Percentiles rank a stretch among this genome's conserved stretches.
These are phyloP conservation scores for Opeltia flavorubescens DNA, from an alignment of 495 filamentous ascomycete genomes.

Conservation along the genomic window DNA sequence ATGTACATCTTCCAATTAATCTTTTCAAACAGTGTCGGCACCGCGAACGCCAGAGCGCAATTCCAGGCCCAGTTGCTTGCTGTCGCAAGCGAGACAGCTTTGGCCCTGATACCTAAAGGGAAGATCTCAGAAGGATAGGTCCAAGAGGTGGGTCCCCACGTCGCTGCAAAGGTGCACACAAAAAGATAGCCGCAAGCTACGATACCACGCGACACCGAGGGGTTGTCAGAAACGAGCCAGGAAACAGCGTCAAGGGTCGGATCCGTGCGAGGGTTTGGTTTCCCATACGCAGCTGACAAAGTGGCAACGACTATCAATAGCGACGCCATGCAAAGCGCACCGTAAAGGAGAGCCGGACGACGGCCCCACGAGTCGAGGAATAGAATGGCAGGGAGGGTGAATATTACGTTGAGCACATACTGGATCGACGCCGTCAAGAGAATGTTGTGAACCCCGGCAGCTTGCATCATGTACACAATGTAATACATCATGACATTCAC, in stretches of 20 bases:
- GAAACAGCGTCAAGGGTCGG: constrained; percentile 30
- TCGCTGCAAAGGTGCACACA: constrained; percentile 45
- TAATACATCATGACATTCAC: constrained; percentile 71
- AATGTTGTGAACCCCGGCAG: constrained; percentile 43
- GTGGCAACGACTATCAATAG: constrained; percentile 40
- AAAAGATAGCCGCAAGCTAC: constrained; percentile 51
- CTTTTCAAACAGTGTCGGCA: constrained; percentile 32
- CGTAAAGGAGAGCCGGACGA: constrained; percentile 33
- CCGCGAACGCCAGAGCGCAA: constrained; percentile 29
- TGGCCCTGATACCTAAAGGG: constrained; percentile 47
- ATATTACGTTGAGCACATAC: constrained; percentile 57
- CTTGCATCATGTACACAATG: constrained; percentile 59
- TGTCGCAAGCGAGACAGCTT: constrained; percentile 48
- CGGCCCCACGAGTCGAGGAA: constrained; percentile 37
- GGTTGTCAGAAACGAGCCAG: constrained; percentile 40
- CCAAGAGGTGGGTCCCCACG: constrained; percentile 48
- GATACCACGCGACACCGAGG: constrained; percentile 31
- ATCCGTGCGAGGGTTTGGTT: constrained; percentile 26
- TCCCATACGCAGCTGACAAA: constrained; percentile 40
- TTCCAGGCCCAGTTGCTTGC: constrained; percentile 45
- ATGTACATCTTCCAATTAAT: constrained; percentile 44
- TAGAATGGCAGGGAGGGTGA: constrained; percentile 47
- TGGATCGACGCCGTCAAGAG: constrained; percentile 58
- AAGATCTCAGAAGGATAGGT: constrained; percentile 53
- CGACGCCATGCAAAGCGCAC: constrained; percentile 32